Evolutionary conservation across 257 asterid genomes (phyloP).

Genomic region (Penstemon davidsonii): DNA sequence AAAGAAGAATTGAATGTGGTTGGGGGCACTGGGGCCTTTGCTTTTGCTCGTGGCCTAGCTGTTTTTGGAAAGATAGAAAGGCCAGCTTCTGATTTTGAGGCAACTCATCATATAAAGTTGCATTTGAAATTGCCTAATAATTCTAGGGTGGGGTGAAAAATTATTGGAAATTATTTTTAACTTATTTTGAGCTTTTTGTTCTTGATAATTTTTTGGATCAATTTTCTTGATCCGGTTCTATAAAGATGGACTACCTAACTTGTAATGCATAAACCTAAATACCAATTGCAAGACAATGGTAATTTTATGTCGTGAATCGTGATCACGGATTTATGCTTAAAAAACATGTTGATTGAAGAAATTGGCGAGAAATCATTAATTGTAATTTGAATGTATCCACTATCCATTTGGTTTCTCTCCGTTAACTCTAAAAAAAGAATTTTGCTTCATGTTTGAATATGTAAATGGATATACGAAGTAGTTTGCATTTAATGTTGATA

Average conservation of each 20-base stretch:
- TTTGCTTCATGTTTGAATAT: too few species aligned
- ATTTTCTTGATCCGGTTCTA: background rate
- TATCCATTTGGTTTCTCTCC: too few species aligned
- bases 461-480: too few species aligned
- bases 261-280: background rate
- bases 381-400: too few species aligned
- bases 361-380: too few species aligned
- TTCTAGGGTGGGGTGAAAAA: conserved; percentile 35
- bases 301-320: background rate
- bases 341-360: too few species aligned
- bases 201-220: conserved; percentile 10
- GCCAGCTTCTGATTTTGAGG: conserved; percentile 33
- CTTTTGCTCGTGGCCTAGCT: conserved; percentile 80
- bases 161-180: background rate
- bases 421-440: too few species aligned
- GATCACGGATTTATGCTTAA: background rate
- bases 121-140: conserved; percentile 58
- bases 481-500: too few species aligned
- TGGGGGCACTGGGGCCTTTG: conserved; percentile 91
- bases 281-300: background rate
- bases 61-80: conserved; percentile 52
- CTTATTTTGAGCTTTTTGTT: background rate
- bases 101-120: conserved; percentile 59
- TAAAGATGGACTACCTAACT: background rate
- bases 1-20: conserved; percentile 55